Percentiles rank a stretch among this genome's conserved stretches.
Conservation (phyloP, 495 filamentous ascomycete species). For the Terfezia boudieri region DNA sequence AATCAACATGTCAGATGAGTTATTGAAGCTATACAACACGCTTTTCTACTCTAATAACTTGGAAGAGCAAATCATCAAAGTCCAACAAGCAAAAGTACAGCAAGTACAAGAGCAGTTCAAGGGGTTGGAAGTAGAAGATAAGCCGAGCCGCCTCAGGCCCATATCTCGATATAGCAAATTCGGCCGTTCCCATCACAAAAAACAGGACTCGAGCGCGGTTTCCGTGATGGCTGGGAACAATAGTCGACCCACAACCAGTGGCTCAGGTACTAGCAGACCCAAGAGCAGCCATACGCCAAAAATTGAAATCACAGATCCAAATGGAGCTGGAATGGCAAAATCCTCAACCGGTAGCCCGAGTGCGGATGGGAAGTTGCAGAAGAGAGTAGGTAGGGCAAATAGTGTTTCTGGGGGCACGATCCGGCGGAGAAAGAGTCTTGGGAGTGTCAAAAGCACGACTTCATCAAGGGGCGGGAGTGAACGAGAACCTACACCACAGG, state of each 20-base stretch:
- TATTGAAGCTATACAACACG: conserved; percentile 57
- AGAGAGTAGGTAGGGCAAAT: not conserved
- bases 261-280: not conserved
- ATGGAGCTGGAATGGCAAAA: conserved; percentile 7
- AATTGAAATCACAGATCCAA: conserved; percentile 18
- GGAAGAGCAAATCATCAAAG: not conserved
- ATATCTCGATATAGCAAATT: conserved; percentile 4
- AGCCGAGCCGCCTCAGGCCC: conserved; percentile 17
- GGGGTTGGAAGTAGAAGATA: conserved; percentile 1
- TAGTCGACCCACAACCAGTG: conserved; percentile 1
- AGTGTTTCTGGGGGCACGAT: not conserved
- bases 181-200: not conserved
- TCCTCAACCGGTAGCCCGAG: not conserved
- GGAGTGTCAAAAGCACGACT: conserved; percentile 1
- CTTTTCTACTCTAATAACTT: conserved; percentile 18
- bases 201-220: not conserved
- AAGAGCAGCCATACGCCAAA: conserved; percentile 14
- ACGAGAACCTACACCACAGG: not conserved
- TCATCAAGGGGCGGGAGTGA: not conserved
- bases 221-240: not conserved
- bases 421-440: conserved; percentile 8
- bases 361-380: not conserved
- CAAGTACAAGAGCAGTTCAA: not conserved
- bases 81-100: not conserved
- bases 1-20: conserved; percentile 59